phyloP scores from a whole-genome alignment of 2,329 filamentous ascomycete species.

The Fusarium sp. region DNA sequence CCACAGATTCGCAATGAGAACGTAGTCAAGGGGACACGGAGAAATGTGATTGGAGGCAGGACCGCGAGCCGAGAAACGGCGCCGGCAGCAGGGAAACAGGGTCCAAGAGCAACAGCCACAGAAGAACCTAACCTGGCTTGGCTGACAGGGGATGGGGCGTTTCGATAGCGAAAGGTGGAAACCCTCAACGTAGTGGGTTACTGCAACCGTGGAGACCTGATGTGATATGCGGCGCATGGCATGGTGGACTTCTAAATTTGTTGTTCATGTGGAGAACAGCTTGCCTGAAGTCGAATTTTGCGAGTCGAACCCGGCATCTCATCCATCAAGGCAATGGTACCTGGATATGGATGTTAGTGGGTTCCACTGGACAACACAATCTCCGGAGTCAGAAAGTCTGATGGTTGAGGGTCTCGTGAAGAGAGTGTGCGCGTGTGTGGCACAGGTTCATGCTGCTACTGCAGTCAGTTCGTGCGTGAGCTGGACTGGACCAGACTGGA shows the following conservation, averaged over 20 bases:
- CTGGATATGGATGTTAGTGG: slow-evolving; percentile 20
- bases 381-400: slow-evolving; percentile 24
- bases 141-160: slow-evolving; percentile 11
- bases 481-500: not conserved
- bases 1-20: slow-evolving; percentile 31
- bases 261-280: slow-evolving; percentile 24
- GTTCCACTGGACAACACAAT: slow-evolving; percentile 27
- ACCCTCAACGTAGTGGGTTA: slow-evolving; percentile 12
- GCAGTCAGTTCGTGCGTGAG: not conserved
- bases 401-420: slow-evolving; percentile 9
- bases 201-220: slow-evolving; percentile 28
- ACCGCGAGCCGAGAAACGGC: slow-evolving; percentile 36
- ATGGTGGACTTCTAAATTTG: slow-evolving; percentile 30
- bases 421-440: not conserved
- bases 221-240: slow-evolving; percentile 29
- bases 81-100: slow-evolving; percentile 36
- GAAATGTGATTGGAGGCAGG: slow-evolving; percentile 30
- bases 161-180: slow-evolving; percentile 26
- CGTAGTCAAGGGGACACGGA: slow-evolving; percentile 16
- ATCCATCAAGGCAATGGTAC: slow-evolving; percentile 24
- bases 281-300: slow-evolving; percentile 17
- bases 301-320: not conserved
- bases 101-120: slow-evolving; percentile 42
- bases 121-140: slow-evolving; percentile 8
- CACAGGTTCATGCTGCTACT: not conserved